Evolutionary conservation across 257 asterid genomes (phyloP), one percentile per base, ranked within the genome.

Genomic region (Solanum microdontum): DNA sequence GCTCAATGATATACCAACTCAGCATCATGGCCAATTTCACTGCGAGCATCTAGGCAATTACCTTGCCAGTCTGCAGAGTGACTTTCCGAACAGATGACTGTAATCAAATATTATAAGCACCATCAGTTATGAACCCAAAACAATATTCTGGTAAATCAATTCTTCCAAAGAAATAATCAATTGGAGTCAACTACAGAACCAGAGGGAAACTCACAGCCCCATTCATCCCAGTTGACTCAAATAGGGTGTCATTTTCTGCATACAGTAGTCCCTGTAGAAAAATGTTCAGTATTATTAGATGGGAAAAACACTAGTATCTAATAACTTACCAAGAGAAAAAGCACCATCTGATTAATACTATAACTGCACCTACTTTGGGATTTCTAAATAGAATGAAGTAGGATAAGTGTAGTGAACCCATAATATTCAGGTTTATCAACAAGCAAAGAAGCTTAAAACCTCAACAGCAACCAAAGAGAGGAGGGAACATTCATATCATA

Each of bases 71-170:
- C 89, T 34, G 87, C 88, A 97, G 95, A 91, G 93, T 91, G 58
- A 97, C 99, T 91, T 91, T 94, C 70, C 99, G 94, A 89, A 96
- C 95, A 77, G 99, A 97, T 89, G 99, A 97, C 99, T 97, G 98
- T 90, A 93, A 55, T 89, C 51, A 73, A 69, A 80, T 72, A 93
- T 73, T 60, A 66, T 83, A 87, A 86, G 83, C 40, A 88, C 66
- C 24, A 19, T 79, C 69, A 91, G 89, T 26, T 39, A 36, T 73
- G 74, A 84, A 84, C 82, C 85, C 32, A 40, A 86, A 88, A 73
- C 19, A 79, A 68, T 76, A 33, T 37, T 10, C 36, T 72, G 43
- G 68, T 39, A 45, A 73, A 86, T 24, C 48, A 36, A n/a, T 10
- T 24, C 3, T 28, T n/a, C 48, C 68, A 28, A 80, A 8, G 28